phyloP scores from a whole-genome alignment of 148 eudicot species.

The Oxyria digyna region DNA sequence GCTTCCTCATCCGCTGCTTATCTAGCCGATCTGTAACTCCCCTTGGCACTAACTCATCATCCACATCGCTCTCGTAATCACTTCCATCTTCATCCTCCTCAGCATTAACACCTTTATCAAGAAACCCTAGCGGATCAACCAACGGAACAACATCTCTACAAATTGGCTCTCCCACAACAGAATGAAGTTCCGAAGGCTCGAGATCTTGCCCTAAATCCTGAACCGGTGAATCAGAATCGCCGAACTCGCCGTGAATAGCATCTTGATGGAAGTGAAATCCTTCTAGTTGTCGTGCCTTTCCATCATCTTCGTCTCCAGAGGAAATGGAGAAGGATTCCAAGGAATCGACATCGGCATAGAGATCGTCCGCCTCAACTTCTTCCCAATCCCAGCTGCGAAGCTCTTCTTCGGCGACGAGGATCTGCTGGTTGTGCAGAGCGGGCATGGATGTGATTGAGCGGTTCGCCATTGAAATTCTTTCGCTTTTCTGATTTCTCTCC shows the following conservation, averaged over 20 bases:
- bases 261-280: not conserved
- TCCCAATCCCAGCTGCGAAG: conserved; percentile 4
- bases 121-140: conserved; percentile 6
- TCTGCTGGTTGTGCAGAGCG: not conserved
- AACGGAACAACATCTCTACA: not conserved
- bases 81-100: conserved; percentile 14
- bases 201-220: not conserved
- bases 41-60: conserved; percentile 68
- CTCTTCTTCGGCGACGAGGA: not conserved
- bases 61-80: conserved; percentile 28
- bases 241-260: not conserved
- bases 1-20: conserved; percentile 53
- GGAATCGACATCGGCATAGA: conserved; percentile 9
- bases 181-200: not conserved
- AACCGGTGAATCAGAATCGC: not conserved
- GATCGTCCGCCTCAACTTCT: conserved; percentile 4
- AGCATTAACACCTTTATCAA: not conserved
- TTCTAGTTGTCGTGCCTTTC: not conserved
- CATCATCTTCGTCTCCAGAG: not conserved
- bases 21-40: conserved; percentile 26
- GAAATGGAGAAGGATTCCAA: conserved; percentile 8
- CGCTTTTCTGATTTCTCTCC: too few species aligned
- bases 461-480: conserved; percentile 8
- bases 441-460: not conserved
- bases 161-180: not conserved